Base-by-base conservation (phyloP, 345 rosid genomes). In the Reutealis trisperma region DNA sequence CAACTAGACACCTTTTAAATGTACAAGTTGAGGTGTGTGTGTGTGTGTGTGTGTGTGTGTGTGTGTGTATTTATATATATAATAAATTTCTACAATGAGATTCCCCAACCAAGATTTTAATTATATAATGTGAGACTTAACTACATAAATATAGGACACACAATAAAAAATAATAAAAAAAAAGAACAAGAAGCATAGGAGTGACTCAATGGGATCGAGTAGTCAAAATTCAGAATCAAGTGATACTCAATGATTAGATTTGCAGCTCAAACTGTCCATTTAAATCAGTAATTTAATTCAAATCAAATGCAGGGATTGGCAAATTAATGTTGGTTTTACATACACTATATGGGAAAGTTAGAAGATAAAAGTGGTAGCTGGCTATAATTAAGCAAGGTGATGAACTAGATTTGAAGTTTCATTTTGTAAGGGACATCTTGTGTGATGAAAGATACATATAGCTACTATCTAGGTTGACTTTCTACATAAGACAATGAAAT, bases 251-350 rank as follows among this genome's bases (percentile, higher is more conserved):
- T 98, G 90, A 78, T 85, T 81, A 54, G 98, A 96, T 79, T 89
- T 96, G 92, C 98, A 96, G 85, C 91, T 96, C 57, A 91, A 90
- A 87, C 78, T 96, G 71, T 96, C 88, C 14, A 88, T 91, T 77
- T 90, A 75, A 84, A 54, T 18, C 58, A 54, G 51, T 62, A 21
- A 18, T 44, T 21, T n/a, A 5, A 42, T 69, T 42, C 11, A 18
- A 55, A 27, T 63, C 44, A 51, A 60, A 30, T n/a, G 57, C 63
- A 71, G 49, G 14, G 21, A 18, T 30, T 27, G 32, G 5, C 19
- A 52, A 16, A n/a, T 18, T 47, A 47, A 47, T 47, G 2, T 47
- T 47, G 27, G 16, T 65, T 32, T 78, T 47, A 44, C 11, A 22
- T 44, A 3, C 19, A 44, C 19, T 44, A 24, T 14, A 9, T 60